Percentiles rank a stretch among this genome's conserved stretches.
Conservation (phyloP, 768 basidiomycete species). For the Xerocomellus intermedius region DNA sequence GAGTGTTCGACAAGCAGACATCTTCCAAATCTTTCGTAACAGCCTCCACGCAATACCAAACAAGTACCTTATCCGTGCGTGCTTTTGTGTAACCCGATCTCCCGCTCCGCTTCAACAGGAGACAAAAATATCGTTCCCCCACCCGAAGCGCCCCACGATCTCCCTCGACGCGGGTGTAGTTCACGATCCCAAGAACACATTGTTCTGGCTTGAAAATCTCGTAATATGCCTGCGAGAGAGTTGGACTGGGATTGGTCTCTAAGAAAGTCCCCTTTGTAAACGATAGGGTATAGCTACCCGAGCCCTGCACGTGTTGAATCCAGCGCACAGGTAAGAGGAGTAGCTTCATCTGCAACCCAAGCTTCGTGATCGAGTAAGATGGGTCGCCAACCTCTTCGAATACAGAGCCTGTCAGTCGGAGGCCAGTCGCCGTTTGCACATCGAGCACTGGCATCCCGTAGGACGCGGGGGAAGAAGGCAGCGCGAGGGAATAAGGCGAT, state of each 20-base stretch:
- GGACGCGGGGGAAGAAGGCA: slow-evolving; percentile 10
- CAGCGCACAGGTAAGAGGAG: slow-evolving; percentile 11
- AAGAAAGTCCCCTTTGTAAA: slow-evolving; percentile 10
- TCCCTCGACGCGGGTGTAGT: slow-evolving; percentile 8
- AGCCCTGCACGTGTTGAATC: background rate
- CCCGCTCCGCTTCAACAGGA: slow-evolving; percentile 8
- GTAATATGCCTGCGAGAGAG: slow-evolving; percentile 14
- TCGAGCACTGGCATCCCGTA: slow-evolving; percentile 4
- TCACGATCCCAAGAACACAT: slow-evolving; percentile 16
- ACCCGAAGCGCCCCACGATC: slow-evolving; percentile 8
- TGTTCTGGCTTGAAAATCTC: slow-evolving; percentile 15
- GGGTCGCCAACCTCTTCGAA: slow-evolving; percentile 15
- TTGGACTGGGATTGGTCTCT: slow-evolving; percentile 6
- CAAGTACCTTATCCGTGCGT: slow-evolving; percentile 12
- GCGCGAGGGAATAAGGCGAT: slow-evolving; percentile 9
- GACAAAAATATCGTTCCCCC: slow-evolving; percentile 12
- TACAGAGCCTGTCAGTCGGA: slow-evolving; percentile 13
- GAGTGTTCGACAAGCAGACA: slow-evolving; percentile 8
- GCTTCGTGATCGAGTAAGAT: slow-evolving; percentile 17
- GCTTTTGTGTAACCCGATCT: slow-evolving; percentile 13
- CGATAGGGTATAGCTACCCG: slow-evolving; percentile 12
- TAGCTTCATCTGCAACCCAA: slow-evolving; percentile 10
- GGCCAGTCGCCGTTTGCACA: background rate
- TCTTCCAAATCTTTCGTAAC: slow-evolving; percentile 11
- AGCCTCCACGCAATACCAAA: slow-evolving; percentile 7